Percentiles rank a stretch among this genome's conserved stretches.
Conservation (phyloP, 495 filamentous ascomycete genomes). For the Neurospora sp. region DNA sequence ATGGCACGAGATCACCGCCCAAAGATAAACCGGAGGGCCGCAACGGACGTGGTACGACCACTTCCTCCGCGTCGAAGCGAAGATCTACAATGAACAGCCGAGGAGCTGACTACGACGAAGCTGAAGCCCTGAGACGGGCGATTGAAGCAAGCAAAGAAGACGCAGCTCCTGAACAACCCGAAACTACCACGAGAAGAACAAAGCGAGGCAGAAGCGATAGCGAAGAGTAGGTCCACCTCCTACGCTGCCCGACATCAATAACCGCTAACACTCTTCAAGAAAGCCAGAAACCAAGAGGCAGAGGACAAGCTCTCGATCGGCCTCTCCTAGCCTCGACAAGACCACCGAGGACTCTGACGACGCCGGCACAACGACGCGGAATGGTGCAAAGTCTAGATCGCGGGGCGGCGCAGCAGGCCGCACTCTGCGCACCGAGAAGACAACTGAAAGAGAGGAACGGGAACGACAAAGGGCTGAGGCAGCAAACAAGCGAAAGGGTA, state of each 20-base stretch:
- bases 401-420: constrained; percentile 49
- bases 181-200: constrained; percentile 45
- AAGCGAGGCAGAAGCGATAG: constrained; percentile 87
- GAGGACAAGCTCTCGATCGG: constrained; percentile 64
- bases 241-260: neutral
- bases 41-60: constrained; percentile 35
- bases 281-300: constrained; percentile 53
- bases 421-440: constrained; percentile 58
- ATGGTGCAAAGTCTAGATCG: constrained; percentile 50
- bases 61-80: constrained; percentile 55
- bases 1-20: constrained; percentile 37
- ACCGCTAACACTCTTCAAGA: constrained; percentile 20
- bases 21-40: constrained; percentile 36
- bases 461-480: constrained; percentile 60
- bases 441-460: constrained; percentile 55
- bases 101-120: constrained; percentile 90
- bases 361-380: constrained; percentile 40
- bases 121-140: constrained; percentile 76
- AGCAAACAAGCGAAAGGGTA: constrained; percentile 63
- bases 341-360: constrained; percentile 60
- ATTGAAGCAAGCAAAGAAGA: constrained; percentile 91
- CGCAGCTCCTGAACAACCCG: constrained; percentile 38
- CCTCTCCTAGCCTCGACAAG: constrained; percentile 41
- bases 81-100: constrained; percentile 97
- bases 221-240: constrained; percentile 61